These are phyloP conservation scores for Paspalum vaginatum DNA, from an alignment of 176 grass and related monocot species.

Conservation along the genomic window DNA sequence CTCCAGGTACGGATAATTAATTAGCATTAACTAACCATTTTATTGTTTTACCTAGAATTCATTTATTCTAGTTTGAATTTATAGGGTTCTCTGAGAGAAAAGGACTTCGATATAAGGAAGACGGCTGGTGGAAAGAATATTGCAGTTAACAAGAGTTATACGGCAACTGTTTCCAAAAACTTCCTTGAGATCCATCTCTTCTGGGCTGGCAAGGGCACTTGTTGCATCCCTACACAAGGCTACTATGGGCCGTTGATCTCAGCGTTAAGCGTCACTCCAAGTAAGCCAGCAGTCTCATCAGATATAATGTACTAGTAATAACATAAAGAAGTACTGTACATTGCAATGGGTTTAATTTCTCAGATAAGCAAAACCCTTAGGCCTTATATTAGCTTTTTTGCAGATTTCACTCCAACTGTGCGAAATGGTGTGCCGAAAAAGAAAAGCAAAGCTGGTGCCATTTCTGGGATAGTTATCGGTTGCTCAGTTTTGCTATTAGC, in stretches of 20 bases:
- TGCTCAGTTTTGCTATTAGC: conserved; percentile 31
- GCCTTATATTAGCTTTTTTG: neutral
- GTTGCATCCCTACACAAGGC: conserved; percentile 66
- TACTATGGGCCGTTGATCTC: conserved; percentile 73
- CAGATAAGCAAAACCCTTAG: conserved; percentile 22
- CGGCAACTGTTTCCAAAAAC: conserved; percentile 62
- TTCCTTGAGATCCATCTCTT: conserved; percentile 95
- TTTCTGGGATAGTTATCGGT: conserved; percentile 54
- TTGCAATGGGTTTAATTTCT: neutral
- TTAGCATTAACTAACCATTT: neutral
- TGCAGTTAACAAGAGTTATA: conserved; percentile 57
- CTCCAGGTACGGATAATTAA: conserved; percentile 70
- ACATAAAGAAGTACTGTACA: neutral
- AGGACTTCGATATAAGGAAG: conserved; percentile 85
- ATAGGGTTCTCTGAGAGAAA: conserved; percentile 72
- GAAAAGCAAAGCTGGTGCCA: conserved; percentile 45
- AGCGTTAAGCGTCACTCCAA: conserved; percentile 70
- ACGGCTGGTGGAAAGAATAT: conserved; percentile 56
- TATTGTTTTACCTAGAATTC: neutral
- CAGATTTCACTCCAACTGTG: conserved; percentile 82
- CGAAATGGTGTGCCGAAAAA: conserved; percentile 44
- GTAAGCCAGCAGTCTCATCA: too few relatives aligned
- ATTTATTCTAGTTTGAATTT: conserved; percentile 42
- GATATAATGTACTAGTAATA: too few relatives aligned
- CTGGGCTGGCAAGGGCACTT: conserved; percentile 94